Conservation (phyloP, 345 rosid species). For the Mercurialis annua region DNA sequence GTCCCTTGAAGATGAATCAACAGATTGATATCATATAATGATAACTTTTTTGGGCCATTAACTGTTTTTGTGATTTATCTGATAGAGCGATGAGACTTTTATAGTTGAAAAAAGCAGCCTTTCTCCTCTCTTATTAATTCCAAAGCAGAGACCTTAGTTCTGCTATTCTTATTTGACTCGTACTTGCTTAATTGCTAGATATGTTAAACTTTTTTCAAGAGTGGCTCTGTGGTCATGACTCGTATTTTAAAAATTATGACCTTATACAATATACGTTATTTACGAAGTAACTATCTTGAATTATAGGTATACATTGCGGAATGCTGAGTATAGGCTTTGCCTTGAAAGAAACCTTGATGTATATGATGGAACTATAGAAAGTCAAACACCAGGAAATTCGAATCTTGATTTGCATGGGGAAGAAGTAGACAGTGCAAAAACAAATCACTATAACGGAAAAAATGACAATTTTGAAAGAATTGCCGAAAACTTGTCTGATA, state of each 20-base stretch:
- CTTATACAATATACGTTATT: conserved; percentile 5
- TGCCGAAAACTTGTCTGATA: conserved; percentile 33
- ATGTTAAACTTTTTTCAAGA: neutral
- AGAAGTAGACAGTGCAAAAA: conserved; percentile 30
- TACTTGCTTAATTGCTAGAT: conserved; percentile 8
- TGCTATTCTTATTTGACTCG: neutral
- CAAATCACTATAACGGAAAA: conserved; percentile 27
- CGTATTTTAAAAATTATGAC: neutral
- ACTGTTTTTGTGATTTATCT: neutral
- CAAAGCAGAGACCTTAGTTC: neutral
- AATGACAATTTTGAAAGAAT: conserved; percentile 30
- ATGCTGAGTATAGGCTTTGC: conserved; percentile 92
- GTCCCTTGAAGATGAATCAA: neutral
- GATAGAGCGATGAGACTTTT: neutral
- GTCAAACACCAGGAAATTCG: conserved; percentile 32
- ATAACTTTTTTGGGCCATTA: neutral
- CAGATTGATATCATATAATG: neutral
- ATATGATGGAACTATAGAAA: conserved; percentile 43
- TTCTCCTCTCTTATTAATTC: neutral
- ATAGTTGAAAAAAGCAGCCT: neutral
- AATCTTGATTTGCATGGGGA: conserved; percentile 40
- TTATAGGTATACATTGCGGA: conserved; percentile 76
- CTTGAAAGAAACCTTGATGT: conserved; percentile 76
- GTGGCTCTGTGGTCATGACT: neutral
- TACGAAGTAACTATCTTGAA: conserved; percentile 13